A percentile compares a stretch with the other conserved stretches of the same genome.
Conservation (phyloP, 495 filamentous ascomycete species). For the Penicillium cosmopolitanum region DNA sequence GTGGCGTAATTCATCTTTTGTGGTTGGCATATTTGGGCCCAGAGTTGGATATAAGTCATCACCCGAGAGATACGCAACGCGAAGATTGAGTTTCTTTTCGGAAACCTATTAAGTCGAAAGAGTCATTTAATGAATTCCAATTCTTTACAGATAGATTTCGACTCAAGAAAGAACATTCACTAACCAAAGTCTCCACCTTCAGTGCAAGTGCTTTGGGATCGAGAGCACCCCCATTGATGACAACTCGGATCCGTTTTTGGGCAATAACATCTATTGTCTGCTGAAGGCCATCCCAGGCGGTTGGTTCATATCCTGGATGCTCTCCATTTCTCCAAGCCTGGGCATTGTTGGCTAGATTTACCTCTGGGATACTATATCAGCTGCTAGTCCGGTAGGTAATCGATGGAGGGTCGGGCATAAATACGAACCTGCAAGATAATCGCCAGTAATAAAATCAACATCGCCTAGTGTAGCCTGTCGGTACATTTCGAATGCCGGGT, state of each 20-base stretch:
- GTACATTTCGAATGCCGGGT: constrained; percentile 49
- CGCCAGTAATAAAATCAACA: constrained; percentile 60
- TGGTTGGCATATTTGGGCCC: constrained; percentile 33
- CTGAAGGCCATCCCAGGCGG: constrained; percentile 49
- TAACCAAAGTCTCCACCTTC: constrained; percentile 41
- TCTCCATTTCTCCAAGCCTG: constrained; percentile 38
- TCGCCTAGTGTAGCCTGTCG: constrained; percentile 48
- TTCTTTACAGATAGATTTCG: not conserved
- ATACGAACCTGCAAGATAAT: constrained; percentile 53
- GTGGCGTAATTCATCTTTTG: constrained; percentile 36
- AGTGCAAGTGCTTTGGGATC: constrained; percentile 47
- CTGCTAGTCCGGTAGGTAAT: not conserved
- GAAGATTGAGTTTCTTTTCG: constrained; percentile 36
- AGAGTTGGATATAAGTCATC: constrained; percentile 42
- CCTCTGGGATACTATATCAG: constrained; percentile 31
- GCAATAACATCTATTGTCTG: constrained; percentile 47
- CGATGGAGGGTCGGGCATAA: not conserved
- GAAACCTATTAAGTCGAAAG: constrained; percentile 13
- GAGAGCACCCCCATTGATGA: constrained; percentile 50
- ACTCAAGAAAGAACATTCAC: not conserved
- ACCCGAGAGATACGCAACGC: constrained; percentile 52
- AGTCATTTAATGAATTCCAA: not conserved
- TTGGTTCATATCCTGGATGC: constrained; percentile 45
- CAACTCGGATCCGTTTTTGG: constrained; percentile 45
- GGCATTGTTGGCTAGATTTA: constrained; percentile 52